Conservation (phyloP, 2,329 filamentous ascomycete species). For the Claviceps arundinis region DNA sequence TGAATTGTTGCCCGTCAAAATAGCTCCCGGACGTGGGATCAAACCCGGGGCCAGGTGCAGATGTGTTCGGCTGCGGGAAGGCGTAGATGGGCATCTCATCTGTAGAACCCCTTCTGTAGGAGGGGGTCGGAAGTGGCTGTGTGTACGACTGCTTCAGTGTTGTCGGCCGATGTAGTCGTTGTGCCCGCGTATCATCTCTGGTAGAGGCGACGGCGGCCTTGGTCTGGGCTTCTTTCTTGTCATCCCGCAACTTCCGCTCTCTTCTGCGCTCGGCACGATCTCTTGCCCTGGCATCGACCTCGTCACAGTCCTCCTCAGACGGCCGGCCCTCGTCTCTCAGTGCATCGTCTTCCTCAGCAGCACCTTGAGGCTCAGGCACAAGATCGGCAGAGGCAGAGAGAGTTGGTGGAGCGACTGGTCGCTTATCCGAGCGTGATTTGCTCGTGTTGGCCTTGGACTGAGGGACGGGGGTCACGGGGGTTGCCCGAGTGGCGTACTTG, state of each 20-base stretch:
- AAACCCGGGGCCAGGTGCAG: constrained; percentile 19
- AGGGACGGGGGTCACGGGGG: constrained; percentile 20
- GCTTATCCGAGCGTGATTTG: constrained; percentile 29
- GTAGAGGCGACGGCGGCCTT: constrained; percentile 4
- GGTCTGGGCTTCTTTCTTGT: constrained; percentile 8
- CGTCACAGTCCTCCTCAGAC: constrained; percentile 11
- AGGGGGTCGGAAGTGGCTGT: constrained; percentile 19
- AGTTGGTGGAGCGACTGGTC: constrained; percentile 20
- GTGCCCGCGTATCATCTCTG: constrained; percentile 13
- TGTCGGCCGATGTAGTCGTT: constrained; percentile 17
- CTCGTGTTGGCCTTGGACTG: constrained; percentile 36
- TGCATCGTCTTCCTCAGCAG: constrained; percentile 16
- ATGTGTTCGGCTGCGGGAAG: constrained; percentile 20
- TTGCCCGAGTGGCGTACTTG: constrained; percentile 34
- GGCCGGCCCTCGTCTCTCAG: constrained; percentile 10
- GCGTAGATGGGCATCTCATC: constrained; percentile 24
- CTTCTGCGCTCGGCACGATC: constrained; percentile 17
- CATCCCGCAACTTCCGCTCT: constrained; percentile 13
- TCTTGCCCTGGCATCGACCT: constrained; percentile 10
- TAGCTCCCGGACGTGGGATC: constrained; percentile 23
- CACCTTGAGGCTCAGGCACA: constrained; percentile 32
- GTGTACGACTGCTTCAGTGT: constrained; percentile 19
- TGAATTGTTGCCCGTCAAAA: constrained; percentile 19
- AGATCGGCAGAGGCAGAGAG: constrained; percentile 21
- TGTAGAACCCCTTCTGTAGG: constrained; percentile 17